Conservation (phyloP, 2,329 filamentous ascomycete genomes). For the Exophiala lecanii-corni region DNA sequence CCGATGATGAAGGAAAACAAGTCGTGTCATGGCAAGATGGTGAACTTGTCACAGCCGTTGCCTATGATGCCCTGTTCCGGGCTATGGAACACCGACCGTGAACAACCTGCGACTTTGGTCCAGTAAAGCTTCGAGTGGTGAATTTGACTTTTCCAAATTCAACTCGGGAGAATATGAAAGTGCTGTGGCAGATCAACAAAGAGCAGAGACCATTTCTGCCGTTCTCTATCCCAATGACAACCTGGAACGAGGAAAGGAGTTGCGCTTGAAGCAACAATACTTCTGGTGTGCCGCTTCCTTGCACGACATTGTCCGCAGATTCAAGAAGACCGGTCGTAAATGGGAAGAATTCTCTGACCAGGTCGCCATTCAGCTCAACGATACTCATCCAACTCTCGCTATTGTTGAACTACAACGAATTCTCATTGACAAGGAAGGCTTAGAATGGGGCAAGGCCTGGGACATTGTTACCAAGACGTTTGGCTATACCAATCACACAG, state of each 20-base stretch:
- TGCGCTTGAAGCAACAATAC: constrained; percentile 98
- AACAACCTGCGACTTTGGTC: constrained; percentile 98
- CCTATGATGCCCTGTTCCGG: constrained; percentile 93
- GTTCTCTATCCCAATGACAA: constrained; percentile 98
- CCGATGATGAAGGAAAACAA: constrained; percentile 71
- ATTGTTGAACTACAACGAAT: constrained; percentile 96
- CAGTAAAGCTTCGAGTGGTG: constrained; percentile 91
- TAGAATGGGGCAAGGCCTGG: constrained; percentile 94
- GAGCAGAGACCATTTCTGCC: constrained; percentile 96
- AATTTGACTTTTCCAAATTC: constrained; percentile 99
- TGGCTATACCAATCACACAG: constrained; percentile 97
- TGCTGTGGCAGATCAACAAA: constrained; percentile 95
- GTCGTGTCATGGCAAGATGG: constrained; percentile 82
- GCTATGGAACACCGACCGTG: constrained; percentile 81
- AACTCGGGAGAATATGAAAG: constrained; percentile 97
- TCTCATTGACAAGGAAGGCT: constrained; percentile 78
- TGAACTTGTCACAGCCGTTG: constrained; percentile 85
- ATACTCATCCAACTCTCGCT: constrained; percentile 93
- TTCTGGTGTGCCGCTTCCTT: constrained; percentile 98
- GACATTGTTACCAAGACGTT: constrained; percentile 72
- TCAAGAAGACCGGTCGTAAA: constrained; percentile 90
- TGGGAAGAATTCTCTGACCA: constrained; percentile 94
- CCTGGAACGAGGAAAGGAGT: constrained; percentile 90
- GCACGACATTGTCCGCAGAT: constrained; percentile 91
- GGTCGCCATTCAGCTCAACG: constrained; percentile 95